phyloP scores from a whole-genome alignment of 2,329 filamentous ascomycete genomes.

The Fusarium devonianum region DNA sequence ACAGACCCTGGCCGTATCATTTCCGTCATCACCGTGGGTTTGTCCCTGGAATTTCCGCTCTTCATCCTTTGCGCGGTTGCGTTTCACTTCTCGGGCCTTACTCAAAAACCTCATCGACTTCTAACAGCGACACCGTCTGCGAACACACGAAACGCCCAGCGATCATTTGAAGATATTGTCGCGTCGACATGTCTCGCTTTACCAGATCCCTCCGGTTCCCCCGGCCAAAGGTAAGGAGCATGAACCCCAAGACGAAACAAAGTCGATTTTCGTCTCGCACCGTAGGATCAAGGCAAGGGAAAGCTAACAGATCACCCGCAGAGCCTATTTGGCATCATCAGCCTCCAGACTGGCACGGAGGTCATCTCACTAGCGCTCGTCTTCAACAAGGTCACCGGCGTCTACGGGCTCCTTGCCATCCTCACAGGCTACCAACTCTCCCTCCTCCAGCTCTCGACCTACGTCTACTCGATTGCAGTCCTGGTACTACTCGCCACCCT shows the following conservation, averaged over 20 bases:
- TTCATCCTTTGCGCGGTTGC: constrained; percentile 19
- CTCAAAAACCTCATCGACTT: constrained; percentile 11
- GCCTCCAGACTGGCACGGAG: constrained; percentile 84
- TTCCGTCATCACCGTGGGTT: constrained; percentile 34
- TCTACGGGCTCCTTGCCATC: constrained; percentile 89
- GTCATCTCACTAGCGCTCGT: constrained; percentile 83
- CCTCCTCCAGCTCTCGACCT: constrained; percentile 85
- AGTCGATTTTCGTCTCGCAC: too few relatives aligned
- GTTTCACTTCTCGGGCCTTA: too few relatives aligned
- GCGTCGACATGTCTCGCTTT: constrained; percentile 46
- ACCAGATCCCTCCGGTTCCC: constrained; percentile 51
- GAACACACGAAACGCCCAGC: constrained; percentile 7
- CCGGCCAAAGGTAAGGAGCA: constrained; percentile 49
- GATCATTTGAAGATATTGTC: constrained; percentile 7
- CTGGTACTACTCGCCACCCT: constrained; percentile 74
- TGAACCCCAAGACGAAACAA: constrained; percentile 6
- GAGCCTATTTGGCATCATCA: constrained; percentile 87
- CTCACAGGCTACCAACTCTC: constrained; percentile 87
- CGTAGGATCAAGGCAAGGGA: too few relatives aligned
- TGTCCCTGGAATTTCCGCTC: constrained; percentile 21
- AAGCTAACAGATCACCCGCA: constrained; percentile 49
- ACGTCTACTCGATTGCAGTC: constrained; percentile 82
- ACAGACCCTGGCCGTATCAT: constrained; percentile 41
- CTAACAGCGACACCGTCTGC: constrained; percentile 4
- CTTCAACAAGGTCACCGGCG: constrained; percentile 90